Percentiles rank a stretch among this genome's conserved stretches.
Evolutionary conservation across 2,329 filamentous ascomycete genomes (phyloP).

Genomic region (Magnaporthales sp.): DNA sequence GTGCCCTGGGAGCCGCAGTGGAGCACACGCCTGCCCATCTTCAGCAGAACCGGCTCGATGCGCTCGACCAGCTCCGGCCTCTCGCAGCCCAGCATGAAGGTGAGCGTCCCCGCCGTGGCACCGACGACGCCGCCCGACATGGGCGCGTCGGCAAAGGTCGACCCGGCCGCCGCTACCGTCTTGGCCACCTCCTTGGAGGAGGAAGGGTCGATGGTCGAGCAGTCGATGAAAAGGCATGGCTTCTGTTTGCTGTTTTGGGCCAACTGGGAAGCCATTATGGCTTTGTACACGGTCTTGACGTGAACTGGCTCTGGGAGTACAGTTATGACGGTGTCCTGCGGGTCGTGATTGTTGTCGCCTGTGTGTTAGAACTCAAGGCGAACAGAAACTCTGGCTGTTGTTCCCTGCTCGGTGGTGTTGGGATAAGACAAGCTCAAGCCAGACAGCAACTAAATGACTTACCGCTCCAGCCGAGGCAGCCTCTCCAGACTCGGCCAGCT

Average conservation of each 20-base stretch:
- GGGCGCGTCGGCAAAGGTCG: slow-evolving; percentile 82
- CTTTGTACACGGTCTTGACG: slow-evolving; percentile 72
- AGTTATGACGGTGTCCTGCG: slow-evolving; percentile 76
- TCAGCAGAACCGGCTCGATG: slow-evolving; percentile 59
- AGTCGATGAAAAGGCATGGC: slow-evolving; percentile 82
- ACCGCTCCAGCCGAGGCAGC: slow-evolving; percentile 45
- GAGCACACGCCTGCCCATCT: slow-evolving; percentile 81
- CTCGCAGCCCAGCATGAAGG: slow-evolving; percentile 86
- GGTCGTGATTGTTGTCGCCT: slow-evolving; percentile 2
- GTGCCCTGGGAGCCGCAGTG: slow-evolving; percentile 80
- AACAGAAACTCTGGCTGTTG: background rate
- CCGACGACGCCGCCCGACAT: slow-evolving; percentile 97
- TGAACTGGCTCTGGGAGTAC: slow-evolving; percentile 84
- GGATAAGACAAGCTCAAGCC: background rate
- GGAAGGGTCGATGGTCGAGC: slow-evolving; percentile 88
- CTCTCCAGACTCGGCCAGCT: slow-evolving; percentile 33
- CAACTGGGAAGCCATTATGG: slow-evolving; percentile 51
- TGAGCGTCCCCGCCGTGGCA: slow-evolving; percentile 76
- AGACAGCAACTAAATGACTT: slow-evolving; percentile 18
- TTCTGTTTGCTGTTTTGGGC: slow-evolving; percentile 35
- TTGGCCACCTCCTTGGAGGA: slow-evolving; percentile 73
- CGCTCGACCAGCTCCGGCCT: slow-evolving; percentile 53
- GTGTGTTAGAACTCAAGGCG: background rate
- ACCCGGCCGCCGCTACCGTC: slow-evolving; percentile 47
- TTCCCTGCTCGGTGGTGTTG: background rate